Conservation (phyloP, 176 grass and related monocot genomes). For the Pharus latifolius region DNA sequence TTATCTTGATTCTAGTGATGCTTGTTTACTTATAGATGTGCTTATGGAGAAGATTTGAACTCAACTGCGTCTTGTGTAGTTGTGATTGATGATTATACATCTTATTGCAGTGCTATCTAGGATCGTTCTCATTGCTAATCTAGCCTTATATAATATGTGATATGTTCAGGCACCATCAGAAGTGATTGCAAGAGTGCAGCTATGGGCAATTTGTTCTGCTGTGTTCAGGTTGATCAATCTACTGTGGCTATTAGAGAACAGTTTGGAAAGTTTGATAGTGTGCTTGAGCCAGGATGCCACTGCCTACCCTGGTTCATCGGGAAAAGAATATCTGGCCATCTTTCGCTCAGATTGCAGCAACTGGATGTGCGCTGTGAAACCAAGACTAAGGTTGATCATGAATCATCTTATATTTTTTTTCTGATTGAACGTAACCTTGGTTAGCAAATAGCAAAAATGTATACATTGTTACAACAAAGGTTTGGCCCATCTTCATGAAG, state of each 20-base stretch:
- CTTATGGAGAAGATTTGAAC: neutral
- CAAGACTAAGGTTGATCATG: conserved; percentile 53
- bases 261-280: conserved; percentile 52
- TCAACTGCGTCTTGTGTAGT: neutral
- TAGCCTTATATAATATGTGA: neutral
- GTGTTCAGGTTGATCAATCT: conserved; percentile 61
- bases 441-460: too few relatives aligned
- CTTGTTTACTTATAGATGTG: neutral
- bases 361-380: conserved; percentile 68
- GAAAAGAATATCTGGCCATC: conserved; percentile 43
- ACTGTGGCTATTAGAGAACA: conserved; percentile 48
- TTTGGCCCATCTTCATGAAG: too few relatives aligned
- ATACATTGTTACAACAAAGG: too few relatives aligned
- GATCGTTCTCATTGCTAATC: neutral
- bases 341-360: conserved; percentile 66
- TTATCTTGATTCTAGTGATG: neutral
- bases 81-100: neutral
- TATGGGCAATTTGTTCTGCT: conserved; percentile 63
- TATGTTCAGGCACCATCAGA: conserved; percentile 7
- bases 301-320: conserved; percentile 40
- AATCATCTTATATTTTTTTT: neutral
- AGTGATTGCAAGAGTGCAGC: conserved; percentile 3
- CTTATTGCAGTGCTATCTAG: neutral
- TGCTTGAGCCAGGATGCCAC: conserved; percentile 56
- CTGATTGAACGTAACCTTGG: too few relatives aligned